Evolutionary conservation across 1,139 yeast genomes (phyloP), one percentile per base, ranked within the genome.

Genomic region (Pichia sp.): DNA sequence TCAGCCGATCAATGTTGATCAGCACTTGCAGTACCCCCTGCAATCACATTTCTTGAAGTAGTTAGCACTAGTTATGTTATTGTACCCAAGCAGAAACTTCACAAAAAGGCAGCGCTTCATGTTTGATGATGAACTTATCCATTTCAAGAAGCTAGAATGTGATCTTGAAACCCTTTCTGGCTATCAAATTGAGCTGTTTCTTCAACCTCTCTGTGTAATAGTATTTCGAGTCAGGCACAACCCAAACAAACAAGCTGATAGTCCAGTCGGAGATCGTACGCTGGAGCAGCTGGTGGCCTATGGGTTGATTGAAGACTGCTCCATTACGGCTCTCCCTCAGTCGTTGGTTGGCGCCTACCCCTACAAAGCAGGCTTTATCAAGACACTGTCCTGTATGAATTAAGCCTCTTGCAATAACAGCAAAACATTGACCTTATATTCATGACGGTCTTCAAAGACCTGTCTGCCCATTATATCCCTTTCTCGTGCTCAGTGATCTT

Each of bases 21-120:
- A 32, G 15, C 49, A 46, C 31, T 46, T 46, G 42, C 49, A 46
- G 42, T 46, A 46, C 29, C 32, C 49, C 15, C 49, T 41, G 15
- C 32, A 46, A 7, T 46, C 49, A 19, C 49, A 46, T 32, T 29
- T 31, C 31, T 46, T 32, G 42, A 46, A 46, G 30, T 32, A 32
- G 30, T 46, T 46, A n/a, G 42, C 42, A 5, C 40, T 42, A 1
- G 49, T 26, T 8, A 42, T n/a, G 10, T 11, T 34, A 7, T 46
- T 31, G 3, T 46, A 46, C 11, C 32, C 32, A 3, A 46, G 13
- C 29, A 46, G 15, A 36, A 32, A 46, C n/a, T 46, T 32, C 26
- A 46, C 49, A 32, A 46, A 34, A 16, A 46, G 30, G 29, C 32
- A 46, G 4, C 16, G 13, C 26, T 46, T 42, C 26, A 31, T 46